phyloP scores from a whole-genome alignment of 495 filamentous ascomycete species.

The Daldinia decipiens region DNA sequence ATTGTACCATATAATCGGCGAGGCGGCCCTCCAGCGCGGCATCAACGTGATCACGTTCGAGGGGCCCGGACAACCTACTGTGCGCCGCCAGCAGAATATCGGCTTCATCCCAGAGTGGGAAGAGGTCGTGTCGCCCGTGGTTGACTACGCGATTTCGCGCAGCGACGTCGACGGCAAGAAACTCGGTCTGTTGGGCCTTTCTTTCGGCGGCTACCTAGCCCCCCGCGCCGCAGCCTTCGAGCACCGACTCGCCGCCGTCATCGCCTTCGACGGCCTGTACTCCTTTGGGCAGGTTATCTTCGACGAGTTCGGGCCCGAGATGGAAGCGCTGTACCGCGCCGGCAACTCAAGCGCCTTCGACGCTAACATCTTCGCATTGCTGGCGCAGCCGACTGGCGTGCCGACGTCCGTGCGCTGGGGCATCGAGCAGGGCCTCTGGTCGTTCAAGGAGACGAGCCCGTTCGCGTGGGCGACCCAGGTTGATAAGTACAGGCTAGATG shows the following conservation, averaged over 20 bases:
- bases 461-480: conserved; percentile 45
- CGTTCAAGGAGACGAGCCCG: conserved; percentile 50
- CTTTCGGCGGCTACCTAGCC: conserved; percentile 54
- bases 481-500: conserved; percentile 44
- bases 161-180: conserved; percentile 43
- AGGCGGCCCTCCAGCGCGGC: conserved; percentile 53
- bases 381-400: background rate
- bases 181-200: conserved; percentile 51
- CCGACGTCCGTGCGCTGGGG: conserved; percentile 47
- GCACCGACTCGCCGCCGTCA: conserved; percentile 53
- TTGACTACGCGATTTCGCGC: conserved; percentile 53
- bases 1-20: conserved; percentile 50
- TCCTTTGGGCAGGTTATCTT: conserved; percentile 32
- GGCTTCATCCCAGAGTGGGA: conserved; percentile 64
- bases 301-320: conserved; percentile 20
- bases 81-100: conserved; percentile 55
- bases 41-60: conserved; percentile 61
- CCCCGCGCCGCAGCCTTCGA: conserved; percentile 57
- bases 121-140: conserved; percentile 55
- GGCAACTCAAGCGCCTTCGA: conserved; percentile 32
- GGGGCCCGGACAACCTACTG: conserved; percentile 60
- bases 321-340: conserved; percentile 7
- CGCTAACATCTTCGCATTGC: conserved; percentile 6
- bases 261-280: conserved; percentile 54
- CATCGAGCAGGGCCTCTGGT: conserved; percentile 55